These are phyloP conservation scores for Ilyonectria mors-panacis DNA, from an alignment of 2,329 filamentous ascomycete species.

Conservation along the genomic window DNA sequence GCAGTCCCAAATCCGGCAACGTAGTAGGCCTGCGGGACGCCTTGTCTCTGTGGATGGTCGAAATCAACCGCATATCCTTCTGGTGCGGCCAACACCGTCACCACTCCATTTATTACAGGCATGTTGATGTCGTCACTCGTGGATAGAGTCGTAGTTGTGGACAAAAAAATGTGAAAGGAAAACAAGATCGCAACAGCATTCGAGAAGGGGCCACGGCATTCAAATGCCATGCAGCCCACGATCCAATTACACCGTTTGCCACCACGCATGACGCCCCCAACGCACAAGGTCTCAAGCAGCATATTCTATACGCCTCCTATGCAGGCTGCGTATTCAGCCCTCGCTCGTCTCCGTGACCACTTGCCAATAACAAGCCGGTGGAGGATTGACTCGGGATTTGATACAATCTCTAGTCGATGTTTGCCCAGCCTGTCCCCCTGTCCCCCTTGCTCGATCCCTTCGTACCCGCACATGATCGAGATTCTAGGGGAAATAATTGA, in stretches of 20 bases:
- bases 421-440: background rate
- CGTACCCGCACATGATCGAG: background rate
- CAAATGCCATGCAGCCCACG: background rate
- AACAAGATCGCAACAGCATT: background rate
- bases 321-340: constrained; percentile 15
- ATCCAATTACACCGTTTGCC: constrained; percentile 7
- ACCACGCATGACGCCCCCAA: constrained; percentile 4
- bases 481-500: background rate
- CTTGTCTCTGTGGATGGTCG: constrained; percentile 48
- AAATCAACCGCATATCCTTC: constrained; percentile 54
- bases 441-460: background rate
- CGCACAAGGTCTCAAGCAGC: constrained; percentile 5
- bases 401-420: background rate
- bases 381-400: background rate
- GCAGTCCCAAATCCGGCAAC: constrained; percentile 39
- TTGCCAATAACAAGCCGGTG: background rate
- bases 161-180: background rate
- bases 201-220: background rate
- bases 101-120: constrained; percentile 35
- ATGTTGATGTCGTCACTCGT: constrained; percentile 27
- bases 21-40: constrained; percentile 42
- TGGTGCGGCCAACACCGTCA: constrained; percentile 44
- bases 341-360: background rate
- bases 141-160: background rate
- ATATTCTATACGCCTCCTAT: constrained; percentile 1